Percentiles rank a stretch among this genome's conserved stretches.
Evolutionary conservation across 306 rosid genomes (phyloP).

Genomic region (Crotalaria pallida): DNA sequence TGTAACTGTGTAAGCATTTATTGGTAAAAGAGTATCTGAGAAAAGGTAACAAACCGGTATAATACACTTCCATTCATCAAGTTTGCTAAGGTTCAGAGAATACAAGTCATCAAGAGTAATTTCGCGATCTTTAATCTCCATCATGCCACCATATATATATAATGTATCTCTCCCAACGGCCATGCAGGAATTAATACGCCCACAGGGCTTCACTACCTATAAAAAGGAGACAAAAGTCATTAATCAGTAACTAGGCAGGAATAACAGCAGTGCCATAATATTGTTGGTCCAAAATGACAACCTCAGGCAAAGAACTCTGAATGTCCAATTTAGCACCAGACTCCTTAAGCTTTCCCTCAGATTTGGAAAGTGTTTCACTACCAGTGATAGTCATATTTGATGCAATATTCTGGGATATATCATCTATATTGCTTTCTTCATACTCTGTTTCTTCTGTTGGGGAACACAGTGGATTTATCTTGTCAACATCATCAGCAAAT

Average conservation of each 20-base stretch:
- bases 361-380: conserved; percentile 33
- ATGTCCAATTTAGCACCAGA: conserved; percentile 35
- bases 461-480: conserved; percentile 35
- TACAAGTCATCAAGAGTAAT: conserved; percentile 91
- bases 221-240: conserved; percentile 20
- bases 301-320: conserved; percentile 75
- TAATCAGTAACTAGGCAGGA: conserved; percentile 26
- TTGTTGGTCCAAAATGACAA: conserved; percentile 29
- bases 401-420: conserved; percentile 55
- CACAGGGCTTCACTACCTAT: conserved; percentile 88
- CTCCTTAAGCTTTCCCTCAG: conserved; percentile 42
- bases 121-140: conserved; percentile 91
- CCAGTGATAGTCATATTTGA: conserved; percentile 47
- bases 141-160: conserved; percentile 90
- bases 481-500: conserved; percentile 23
- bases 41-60: conserved; percentile 63
- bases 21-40: conserved; percentile 6
- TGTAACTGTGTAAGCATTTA: not conserved
- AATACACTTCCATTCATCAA: conserved; percentile 98
- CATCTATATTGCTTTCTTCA: conserved; percentile 50
- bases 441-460: conserved; percentile 41
- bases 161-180: conserved; percentile 82
- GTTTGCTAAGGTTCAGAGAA: conserved; percentile 91
- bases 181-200: conserved; percentile 92
- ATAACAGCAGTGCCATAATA: conserved; percentile 13